Evolutionary conservation across 2,329 filamentous ascomycete genomes (phyloP).

Genomic region (Aspergillus sp.): DNA sequence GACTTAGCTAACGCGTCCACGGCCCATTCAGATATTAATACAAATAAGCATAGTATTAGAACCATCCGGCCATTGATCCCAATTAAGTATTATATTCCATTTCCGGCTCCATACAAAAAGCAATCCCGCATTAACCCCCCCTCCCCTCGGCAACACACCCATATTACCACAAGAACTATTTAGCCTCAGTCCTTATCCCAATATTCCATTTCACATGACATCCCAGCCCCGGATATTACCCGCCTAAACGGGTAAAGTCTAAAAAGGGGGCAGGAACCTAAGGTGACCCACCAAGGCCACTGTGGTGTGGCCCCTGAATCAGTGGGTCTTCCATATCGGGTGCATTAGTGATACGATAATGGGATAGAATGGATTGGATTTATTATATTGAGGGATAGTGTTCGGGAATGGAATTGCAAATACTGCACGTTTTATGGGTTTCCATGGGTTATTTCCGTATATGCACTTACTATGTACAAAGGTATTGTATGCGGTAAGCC

Average conservation of each 20-base stretch:
- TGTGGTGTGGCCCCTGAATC: not conserved
- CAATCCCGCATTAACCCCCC: not conserved
- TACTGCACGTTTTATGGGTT: too few relatives aligned
- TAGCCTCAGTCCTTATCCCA: not conserved
- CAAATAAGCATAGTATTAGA: too few relatives aligned
- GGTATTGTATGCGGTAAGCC: not conserved
- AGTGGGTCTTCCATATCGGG: not conserved
- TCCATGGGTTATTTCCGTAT: too few relatives aligned
- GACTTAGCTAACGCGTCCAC: too few relatives aligned
- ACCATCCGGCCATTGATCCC: too few relatives aligned
- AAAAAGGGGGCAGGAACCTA: not conserved
- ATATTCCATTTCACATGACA: not conserved
- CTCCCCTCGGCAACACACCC: not conserved
- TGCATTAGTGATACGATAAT: too few relatives aligned
- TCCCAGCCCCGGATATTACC: not conserved
- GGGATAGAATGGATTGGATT: too few relatives aligned
- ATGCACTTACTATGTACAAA: too few relatives aligned
- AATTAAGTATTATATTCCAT: not conserved
- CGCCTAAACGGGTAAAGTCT: not conserved
- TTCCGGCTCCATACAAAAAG: not conserved
- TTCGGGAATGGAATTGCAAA: too few relatives aligned
- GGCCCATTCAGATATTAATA: too few relatives aligned
- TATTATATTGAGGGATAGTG: too few relatives aligned
- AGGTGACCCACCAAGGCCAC: not conserved
- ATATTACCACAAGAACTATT: not conserved